Conservation (phyloP, 768 basidiomycete genomes). For the Rhizopogon salebrosus region DNA sequence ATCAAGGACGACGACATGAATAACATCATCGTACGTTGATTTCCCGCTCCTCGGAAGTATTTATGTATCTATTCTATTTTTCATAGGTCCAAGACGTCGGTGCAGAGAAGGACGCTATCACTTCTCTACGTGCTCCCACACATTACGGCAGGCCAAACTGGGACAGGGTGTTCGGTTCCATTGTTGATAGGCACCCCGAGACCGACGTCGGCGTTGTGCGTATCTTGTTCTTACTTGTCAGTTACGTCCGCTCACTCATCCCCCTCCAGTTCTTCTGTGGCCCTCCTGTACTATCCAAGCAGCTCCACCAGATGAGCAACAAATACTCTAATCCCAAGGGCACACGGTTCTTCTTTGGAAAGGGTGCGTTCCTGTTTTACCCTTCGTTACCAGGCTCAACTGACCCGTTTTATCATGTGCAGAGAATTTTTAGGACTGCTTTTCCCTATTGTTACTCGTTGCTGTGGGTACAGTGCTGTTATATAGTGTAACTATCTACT, state of each 20-base stretch:
- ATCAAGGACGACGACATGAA: conserved; percentile 91
- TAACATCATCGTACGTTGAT: conserved; percentile 71
- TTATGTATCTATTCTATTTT: neutral
- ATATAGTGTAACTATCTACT: neutral
- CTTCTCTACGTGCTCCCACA: conserved; percentile 82
- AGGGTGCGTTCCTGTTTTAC: conserved; percentile 47
- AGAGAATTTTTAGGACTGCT: conserved; percentile 18
- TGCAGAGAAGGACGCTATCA: conserved; percentile 88
- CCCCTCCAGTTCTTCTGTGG: conserved; percentile 75
- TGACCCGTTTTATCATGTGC: neutral
- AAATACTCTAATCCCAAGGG: conserved; percentile 75
- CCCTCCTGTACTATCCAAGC: conserved; percentile 62
- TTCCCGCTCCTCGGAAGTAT: neutral
- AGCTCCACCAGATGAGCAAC: conserved; percentile 76
- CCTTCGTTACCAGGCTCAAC: neutral
- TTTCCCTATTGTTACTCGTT: neutral
- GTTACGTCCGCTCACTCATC: conserved; percentile 24
- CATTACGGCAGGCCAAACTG: conserved; percentile 91
- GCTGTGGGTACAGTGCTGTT: neutral
- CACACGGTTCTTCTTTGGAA: conserved; percentile 89
- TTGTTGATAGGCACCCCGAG: conserved; percentile 78
- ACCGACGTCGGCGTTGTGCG: conserved; percentile 84
- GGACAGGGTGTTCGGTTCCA: conserved; percentile 67
- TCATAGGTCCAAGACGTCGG: conserved; percentile 81
- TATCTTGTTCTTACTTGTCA: neutral